Base-by-base conservation (phyloP, 2,329 filamentous ascomycete genomes). In the Arthrocladium fulminans region DNA sequence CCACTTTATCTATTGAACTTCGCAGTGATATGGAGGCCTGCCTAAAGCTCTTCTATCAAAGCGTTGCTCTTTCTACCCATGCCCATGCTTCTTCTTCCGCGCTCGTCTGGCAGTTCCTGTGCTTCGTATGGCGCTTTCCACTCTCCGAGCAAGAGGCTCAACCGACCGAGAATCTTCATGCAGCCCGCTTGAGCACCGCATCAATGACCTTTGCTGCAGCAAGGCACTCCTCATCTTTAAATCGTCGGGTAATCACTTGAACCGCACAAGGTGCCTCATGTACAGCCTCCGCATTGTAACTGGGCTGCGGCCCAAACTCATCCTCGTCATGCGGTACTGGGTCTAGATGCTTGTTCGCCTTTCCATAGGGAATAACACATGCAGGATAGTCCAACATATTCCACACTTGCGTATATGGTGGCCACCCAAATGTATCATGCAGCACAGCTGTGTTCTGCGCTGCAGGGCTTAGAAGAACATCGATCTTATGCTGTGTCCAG, bases 341-440 rank as follows among this genome's bases (percentile, higher is more conserved):
- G 51, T 76, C 74, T 22, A 65, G 50, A 4, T 61, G 58, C 47
- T 68, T 69, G 0, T 68, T 64, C 1, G 70, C 71, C 13, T 61
- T 67, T 2, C 66, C 62, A 48, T 66, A 72, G 0, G 71, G 72
- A 45, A 79, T 63, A 1, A 75, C 67, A 6, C 70, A 74, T 2
- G 72, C 68, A 2, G 75, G 75, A 55, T 73, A 77, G 42, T 48
- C 45, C 45, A 48, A 42, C 17, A 48, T 23, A 30, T 41, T 48
- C 45, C 35, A 48, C 20, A 48, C 27, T 27, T 40, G 32, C 9
- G 45, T 48, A 30, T 55, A 55, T 32, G 53, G 51, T n/a, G 53
- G 53, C 25, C 39, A 42, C 15, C 43, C 44, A 29, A 24, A 48
- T 6, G 45, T 41, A 29, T 41, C 45, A 17, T 48, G 45, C 20